These are phyloP conservation scores for Oryza officinalis DNA, from an alignment of 176 grass and related monocot species.

Conservation along the genomic window DNA sequence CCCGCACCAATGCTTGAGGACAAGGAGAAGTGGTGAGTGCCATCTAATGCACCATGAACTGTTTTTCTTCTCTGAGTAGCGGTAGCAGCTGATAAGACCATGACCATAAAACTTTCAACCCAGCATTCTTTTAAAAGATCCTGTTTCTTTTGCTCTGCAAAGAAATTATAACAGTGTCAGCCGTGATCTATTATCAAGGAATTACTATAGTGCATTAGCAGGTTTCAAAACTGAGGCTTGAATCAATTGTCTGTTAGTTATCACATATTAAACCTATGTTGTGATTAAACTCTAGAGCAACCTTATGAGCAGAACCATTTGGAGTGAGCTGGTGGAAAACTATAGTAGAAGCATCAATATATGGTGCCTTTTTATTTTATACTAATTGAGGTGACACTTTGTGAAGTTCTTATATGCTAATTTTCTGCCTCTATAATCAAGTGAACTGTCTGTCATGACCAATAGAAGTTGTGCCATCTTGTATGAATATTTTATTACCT, in stretches of 20 bases:
- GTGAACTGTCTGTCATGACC: neutral
- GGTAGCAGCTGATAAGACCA: neutral
- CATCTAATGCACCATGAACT: slow-evolving; percentile 18
- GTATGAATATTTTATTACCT: neutral
- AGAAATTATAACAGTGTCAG: neutral
- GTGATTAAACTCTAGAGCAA: slow-evolving; percentile 2
- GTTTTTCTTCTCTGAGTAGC: slow-evolving; percentile 22
- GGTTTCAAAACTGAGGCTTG: slow-evolving; percentile 9
- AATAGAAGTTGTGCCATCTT: neutral
- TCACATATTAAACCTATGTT: neutral
- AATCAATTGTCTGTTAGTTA: neutral
- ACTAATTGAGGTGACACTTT: neutral
- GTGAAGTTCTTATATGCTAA: neutral
- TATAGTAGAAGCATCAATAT: neutral
- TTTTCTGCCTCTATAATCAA: neutral
- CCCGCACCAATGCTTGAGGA: slow-evolving; percentile 99
- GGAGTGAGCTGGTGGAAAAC: neutral
- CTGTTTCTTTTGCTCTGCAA: slow-evolving; percentile 24
- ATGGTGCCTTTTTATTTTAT: neutral
- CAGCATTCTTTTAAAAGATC: neutral
- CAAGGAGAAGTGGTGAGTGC: slow-evolving; percentile 91
- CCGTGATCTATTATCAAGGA: neutral
- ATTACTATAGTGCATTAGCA: slow-evolving; percentile 23
- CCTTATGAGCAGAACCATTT: neutral
- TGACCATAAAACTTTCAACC: neutral